Percentiles rank a stretch among this genome's conserved stretches.
phyloP scores from a whole-genome alignment of 441 rosid species.

The Euphorbia neoarborescens region DNA sequence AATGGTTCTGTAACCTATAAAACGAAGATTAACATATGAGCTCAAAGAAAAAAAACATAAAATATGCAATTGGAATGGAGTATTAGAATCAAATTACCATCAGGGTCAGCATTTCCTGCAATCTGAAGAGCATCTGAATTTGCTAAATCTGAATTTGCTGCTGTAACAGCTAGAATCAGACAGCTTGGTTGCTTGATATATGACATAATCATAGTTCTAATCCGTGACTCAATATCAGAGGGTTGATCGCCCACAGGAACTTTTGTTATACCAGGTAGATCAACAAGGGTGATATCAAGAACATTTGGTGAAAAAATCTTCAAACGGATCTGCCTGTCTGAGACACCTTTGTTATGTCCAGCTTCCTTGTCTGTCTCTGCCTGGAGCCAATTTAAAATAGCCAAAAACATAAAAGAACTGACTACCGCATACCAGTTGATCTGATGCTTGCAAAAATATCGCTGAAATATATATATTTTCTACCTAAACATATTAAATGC shows the following conservation, averaged over 20 bases:
- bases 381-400: constrained; percentile 27
- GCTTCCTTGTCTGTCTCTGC: constrained; percentile 75
- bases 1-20: constrained; percentile 67
- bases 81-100: constrained; percentile 43
- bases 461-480: not conserved
- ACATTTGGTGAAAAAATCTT: constrained; percentile 85
- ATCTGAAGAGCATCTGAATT: constrained; percentile 90
- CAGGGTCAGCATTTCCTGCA: constrained; percentile 86
- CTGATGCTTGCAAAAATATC: not conserved
- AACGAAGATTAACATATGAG: constrained; percentile 13
- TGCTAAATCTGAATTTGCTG: constrained; percentile 88
- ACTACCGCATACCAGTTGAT: not conserved
- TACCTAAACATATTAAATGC: not conserved
- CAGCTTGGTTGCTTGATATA: constrained; percentile 77
- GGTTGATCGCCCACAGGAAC: constrained; percentile 96
- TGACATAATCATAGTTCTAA: constrained; percentile 87
- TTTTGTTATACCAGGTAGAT: constrained; percentile 85
- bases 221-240: constrained; percentile 76
- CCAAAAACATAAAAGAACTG: not conserved
- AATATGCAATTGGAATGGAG: constrained; percentile 1
- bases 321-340: constrained; percentile 76
- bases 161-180: constrained; percentile 71
- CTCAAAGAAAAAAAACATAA: constrained; percentile 3
- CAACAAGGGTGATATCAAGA: constrained; percentile 84
- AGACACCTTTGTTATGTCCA: constrained; percentile 70